These are phyloP conservation scores for Puccinellia tenuiflora DNA, from an alignment of 176 grass and related monocot species.

Conservation along the genomic window DNA sequence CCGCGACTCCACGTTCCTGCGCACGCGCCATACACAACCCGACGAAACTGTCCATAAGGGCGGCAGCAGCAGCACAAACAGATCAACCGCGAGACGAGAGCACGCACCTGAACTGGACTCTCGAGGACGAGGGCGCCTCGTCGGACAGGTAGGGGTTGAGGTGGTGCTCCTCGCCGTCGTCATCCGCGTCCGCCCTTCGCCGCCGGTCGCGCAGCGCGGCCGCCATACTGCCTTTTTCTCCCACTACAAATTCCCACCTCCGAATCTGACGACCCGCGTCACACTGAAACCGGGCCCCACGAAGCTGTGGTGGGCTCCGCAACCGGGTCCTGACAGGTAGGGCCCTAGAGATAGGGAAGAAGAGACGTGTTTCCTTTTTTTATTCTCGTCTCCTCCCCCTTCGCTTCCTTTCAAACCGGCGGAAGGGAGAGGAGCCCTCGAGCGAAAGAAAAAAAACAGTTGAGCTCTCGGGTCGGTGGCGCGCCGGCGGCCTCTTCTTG, in stretches of 20 bases:
- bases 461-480: not conserved
- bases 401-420: not conserved
- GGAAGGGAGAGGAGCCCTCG: not conserved
- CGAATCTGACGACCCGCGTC: not conserved
- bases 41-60: not conserved
- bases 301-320: not conserved
- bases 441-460: not conserved
- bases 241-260: not conserved
- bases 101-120: conserved; percentile 42
- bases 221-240: not conserved
- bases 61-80: not conserved
- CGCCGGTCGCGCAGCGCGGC: not conserved
- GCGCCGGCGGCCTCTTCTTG: not conserved
- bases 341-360: not conserved
- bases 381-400: not conserved
- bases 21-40: not conserved
- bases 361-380: not conserved
- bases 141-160: conserved; percentile 41
- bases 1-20: conserved; percentile 56
- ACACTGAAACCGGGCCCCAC: not conserved
- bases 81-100: not conserved
- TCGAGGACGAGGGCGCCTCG: not conserved
- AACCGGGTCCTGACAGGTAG: not conserved
- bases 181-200: not conserved
- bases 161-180: conserved; percentile 53